A percentile compares a stretch with the other conserved stretches of the same genome.
phyloP scores from a whole-genome alignment of 2,329 filamentous ascomycete species.

The Fusarium mangiferae region DNA sequence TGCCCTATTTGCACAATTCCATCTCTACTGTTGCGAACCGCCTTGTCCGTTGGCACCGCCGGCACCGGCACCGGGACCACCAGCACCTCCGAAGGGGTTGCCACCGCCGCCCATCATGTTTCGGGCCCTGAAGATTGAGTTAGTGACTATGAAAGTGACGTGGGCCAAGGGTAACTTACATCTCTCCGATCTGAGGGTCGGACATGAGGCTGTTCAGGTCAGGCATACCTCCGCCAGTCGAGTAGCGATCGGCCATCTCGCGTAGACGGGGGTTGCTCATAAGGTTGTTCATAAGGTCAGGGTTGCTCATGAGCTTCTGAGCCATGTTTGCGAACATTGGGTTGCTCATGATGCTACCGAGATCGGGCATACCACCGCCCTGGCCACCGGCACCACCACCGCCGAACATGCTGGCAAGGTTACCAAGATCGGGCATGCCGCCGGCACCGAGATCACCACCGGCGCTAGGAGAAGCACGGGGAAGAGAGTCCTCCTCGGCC shows the following conservation, averaged over 20 bases:
- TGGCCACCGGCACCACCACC: constrained; percentile 69
- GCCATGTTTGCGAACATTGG: constrained; percentile 99
- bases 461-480: constrained; percentile 62
- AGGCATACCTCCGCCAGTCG: constrained; percentile 84
- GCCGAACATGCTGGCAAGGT: constrained; percentile 77
- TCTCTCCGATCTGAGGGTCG: constrained; percentile 90
- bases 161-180: constrained; percentile 69
- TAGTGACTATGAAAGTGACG: neutral
- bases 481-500: constrained; percentile 51
- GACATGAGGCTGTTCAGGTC: constrained; percentile 88
- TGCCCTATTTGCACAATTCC: constrained; percentile 15
- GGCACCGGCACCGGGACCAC: constrained; percentile 21
- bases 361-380: constrained; percentile 86
- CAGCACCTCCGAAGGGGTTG: constrained; percentile 43
- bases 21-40: constrained; percentile 42
- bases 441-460: constrained; percentile 58
- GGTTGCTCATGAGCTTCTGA: constrained; percentile 97
- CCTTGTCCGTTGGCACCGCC: constrained; percentile 25
- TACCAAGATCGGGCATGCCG: constrained; percentile 75
- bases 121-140: constrained; percentile 52
- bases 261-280: constrained; percentile 93
- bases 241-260: constrained; percentile 87
- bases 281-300: constrained; percentile 87
- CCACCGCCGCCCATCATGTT: constrained; percentile 57
- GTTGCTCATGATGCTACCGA: constrained; percentile 91